Conservation (phyloP, 306 rosid genomes). For the Argentina anserina region DNA sequence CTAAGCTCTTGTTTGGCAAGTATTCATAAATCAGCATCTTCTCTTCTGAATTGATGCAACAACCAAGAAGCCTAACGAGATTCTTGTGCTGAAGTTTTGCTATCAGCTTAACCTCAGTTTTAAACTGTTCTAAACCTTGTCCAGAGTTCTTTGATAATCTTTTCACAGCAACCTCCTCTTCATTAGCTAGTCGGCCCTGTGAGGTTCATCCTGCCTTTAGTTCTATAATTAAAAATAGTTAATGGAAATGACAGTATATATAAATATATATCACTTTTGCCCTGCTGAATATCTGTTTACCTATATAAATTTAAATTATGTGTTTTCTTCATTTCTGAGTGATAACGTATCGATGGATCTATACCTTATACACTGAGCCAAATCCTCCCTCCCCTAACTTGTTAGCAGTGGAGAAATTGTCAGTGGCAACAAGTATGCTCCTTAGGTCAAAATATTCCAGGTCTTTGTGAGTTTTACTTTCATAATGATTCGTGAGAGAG, state of each 20-base stretch:
- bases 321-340: background rate
- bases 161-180: slow-evolving; percentile 39
- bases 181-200: slow-evolving; percentile 30
- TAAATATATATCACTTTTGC: background rate
- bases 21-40: slow-evolving; percentile 70
- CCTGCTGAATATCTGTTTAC: background rate
- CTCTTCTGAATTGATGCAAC: slow-evolving; percentile 50
- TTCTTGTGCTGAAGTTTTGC: slow-evolving; percentile 74
- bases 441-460: slow-evolving; percentile 33
- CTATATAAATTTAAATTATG: background rate
- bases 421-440: slow-evolving; percentile 38
- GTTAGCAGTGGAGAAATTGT: slow-evolving; percentile 43
- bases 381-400: slow-evolving; percentile 71
- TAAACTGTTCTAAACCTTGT: slow-evolving; percentile 62
- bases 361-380: slow-evolving; percentile 60
- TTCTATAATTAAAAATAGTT: no score
- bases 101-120: slow-evolving; percentile 57
- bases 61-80: slow-evolving; percentile 63
- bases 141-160: slow-evolving; percentile 55
- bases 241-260: background rate
- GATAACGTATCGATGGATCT: background rate
- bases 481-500: background rate
- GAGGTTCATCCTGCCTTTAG: background rate
- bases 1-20: slow-evolving; percentile 61
- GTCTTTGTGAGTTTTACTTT: slow-evolving; percentile 3